Conservation (phyloP, 164 flowering plant species). For the Vitis vinifera region DNA sequence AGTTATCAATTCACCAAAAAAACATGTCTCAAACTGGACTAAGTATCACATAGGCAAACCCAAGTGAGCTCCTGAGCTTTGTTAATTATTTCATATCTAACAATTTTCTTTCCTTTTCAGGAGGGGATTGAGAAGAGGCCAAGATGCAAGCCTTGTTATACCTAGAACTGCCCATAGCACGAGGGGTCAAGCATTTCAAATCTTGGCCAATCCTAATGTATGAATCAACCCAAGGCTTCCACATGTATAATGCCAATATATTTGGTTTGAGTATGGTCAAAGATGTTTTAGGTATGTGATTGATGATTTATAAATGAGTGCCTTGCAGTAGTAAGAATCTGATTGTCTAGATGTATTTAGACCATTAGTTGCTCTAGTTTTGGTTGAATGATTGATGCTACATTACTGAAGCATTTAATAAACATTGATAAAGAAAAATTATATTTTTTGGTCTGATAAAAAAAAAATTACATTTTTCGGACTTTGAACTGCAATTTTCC, state of each 20-base stretch:
- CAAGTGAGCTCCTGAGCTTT: too few relatives aligned
- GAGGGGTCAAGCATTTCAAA: slow-evolving; percentile 40
- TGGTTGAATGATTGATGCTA: background rate
- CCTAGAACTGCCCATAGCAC: slow-evolving; percentile 30
- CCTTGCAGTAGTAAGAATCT: background rate
- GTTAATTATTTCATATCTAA: too few relatives aligned
- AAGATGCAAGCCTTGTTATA: slow-evolving; percentile 8
- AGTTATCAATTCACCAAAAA: too few relatives aligned
- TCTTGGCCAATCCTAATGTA: slow-evolving; percentile 65
- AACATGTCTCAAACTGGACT: too few relatives aligned
- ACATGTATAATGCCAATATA: slow-evolving; percentile 31
- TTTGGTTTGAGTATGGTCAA: slow-evolving; percentile 35
- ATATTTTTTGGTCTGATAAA: background rate
- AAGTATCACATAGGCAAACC: too few relatives aligned
- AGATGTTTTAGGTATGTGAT: slow-evolving; percentile 28
- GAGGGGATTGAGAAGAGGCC: slow-evolving; percentile 21
- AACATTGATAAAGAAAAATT: too few relatives aligned
- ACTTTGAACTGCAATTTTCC: background rate
- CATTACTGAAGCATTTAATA: too few relatives aligned
- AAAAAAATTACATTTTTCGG: background rate
- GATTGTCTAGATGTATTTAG: background rate
- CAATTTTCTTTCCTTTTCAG: slow-evolving; percentile 10
- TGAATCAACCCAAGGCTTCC: slow-evolving; percentile 37
- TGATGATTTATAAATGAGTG: slow-evolving; percentile 13
- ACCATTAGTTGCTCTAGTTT: background rate